Percentiles rank a stretch among this genome's conserved stretches.
phyloP scores from a whole-genome alignment of 169 alveolate genomes.

The Plasmodium yoelii region DNA sequence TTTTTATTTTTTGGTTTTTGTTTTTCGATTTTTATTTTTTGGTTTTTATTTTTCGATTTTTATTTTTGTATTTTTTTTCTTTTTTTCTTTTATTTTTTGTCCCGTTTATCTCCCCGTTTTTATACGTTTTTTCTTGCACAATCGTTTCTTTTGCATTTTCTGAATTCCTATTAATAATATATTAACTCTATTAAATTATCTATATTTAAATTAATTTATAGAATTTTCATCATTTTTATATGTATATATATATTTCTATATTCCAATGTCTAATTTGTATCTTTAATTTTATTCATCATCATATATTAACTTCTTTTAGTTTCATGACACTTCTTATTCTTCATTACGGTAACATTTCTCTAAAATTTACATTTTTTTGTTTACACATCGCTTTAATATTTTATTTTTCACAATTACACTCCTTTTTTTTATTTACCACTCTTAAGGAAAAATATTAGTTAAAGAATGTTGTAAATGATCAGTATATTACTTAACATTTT shows the following conservation, averaged over 20 bases:
- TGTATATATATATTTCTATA: not conserved
- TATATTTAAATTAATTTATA: not conserved
- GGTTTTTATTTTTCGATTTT: not conserved
- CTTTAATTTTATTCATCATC: not conserved
- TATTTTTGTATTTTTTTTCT: not conserved
- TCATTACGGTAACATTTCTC: not conserved
- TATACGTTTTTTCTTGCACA: not conserved
- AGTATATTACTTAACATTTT: no score
- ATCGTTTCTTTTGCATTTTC: not conserved
- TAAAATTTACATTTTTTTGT: not conserved
- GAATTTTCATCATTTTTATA: constrained; percentile 1
- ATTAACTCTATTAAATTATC: not conserved
- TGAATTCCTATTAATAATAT: not conserved
- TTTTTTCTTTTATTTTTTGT: constrained; percentile 9
- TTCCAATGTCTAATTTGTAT: not conserved
- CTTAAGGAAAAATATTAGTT: no score
- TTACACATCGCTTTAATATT: not conserved
- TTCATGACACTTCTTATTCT: not conserved
- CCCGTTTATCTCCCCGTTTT: not conserved
- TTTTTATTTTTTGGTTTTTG: no score
- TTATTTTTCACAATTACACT: not conserved
- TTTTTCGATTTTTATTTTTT: constrained; percentile 11
- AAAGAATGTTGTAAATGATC: no score
- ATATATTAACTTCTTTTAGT: not conserved
- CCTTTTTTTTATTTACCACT: no score